Base-by-base conservation (phyloP, 441 rosid genomes). In the Croton laevigatus region DNA sequence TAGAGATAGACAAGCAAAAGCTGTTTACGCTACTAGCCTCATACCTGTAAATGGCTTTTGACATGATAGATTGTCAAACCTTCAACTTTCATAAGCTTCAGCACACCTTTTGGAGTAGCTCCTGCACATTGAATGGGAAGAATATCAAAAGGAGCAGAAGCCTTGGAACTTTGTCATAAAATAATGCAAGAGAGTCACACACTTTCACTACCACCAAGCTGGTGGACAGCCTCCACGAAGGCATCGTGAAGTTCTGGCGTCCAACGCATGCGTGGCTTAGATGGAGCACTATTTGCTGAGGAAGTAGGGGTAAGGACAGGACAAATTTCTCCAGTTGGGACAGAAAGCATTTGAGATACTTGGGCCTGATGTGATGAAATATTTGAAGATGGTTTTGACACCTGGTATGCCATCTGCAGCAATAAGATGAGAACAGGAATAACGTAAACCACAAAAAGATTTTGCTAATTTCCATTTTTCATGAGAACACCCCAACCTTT, bases 231-330 rank as follows among this genome's bases (percentile, higher is more conserved):
- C 70, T 89, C 97, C 80, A 93, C 93, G 76, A 93, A 93, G 65
- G 96, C 85, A 80, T 93, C 97, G 63, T 93, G 98, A 77, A 86
- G 91, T 81, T 93, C 97, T 23, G 97, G 96, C 1, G 97, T 89
- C 98, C 98, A 93, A 13, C 97, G 94, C 97, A 93, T 91, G 54
- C 97, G 97, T 69, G 93, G 83, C 83, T 94, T 94, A 63, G 88
- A 78, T 3, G 87, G 69, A 74, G 83, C 88, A 74, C 70, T 86
- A 76, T 84, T 85, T 72, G 81, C 79, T 53, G 95, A 66, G 52
- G 90, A 83, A 65, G 85, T 66, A 58, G 85, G 76, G 69, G 81
- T 82, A 49, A 85, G 86, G 75, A 75, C 79, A 61, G 87, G 74
- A 38, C 65, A 75, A 72, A 81, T 65, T 20, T 88, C 89, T 58